Base-by-base conservation (phyloP, 2,329 filamentous ascomycete genomes). In the Elsinoe perseae region DNA sequence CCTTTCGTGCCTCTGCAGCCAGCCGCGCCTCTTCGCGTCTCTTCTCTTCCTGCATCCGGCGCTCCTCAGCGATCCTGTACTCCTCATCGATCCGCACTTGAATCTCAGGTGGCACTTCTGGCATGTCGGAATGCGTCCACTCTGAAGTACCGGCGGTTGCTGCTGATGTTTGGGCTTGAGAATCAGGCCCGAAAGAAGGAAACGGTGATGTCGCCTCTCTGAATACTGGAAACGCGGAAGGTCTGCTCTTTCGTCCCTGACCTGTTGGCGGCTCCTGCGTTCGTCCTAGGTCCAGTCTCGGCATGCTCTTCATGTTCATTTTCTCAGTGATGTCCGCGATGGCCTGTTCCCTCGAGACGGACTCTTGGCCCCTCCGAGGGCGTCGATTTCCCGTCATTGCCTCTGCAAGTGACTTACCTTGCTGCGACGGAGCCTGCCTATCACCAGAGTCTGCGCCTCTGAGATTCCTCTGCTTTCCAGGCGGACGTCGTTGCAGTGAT, bases 71-170 rank as follows among this genome's bases (percentile, higher is more conserved):
- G 20, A 38, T 6, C 14, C 48, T 23, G n/a, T 52, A 38, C 48
- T 52, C 48, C n/a, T 38, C 48, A n/a, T 52, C 48, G 16, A 56
- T 44, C 7, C 40, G 38, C n/a, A 42, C 53, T 21, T 56, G 53
- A 8, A 56, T 27, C n/a, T 56, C 53, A 21, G 53, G 53, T 1
- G 53, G 53, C 23, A 56, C 20, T 32, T 42, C 42, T 8, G 40
- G 28, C n/a, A 56, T 6, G 16, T 56, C 53, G 4, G 38, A 25
- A 16, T 48, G 38, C 23, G 34, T 23, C 53, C 53, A 56, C 20
- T 44, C 38, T 18, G 38, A 42, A 4, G 23, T 46, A 4, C 23
- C 38, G 2, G n/a, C n/a, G n/a, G 18, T 25, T 1, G 14, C 38
- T 18, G 21, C 25, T 9, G 23, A 5, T 2, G 16, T 23, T 2